Conservation (phyloP, 441 rosid species). For the Flueggea neowawraea region DNA sequence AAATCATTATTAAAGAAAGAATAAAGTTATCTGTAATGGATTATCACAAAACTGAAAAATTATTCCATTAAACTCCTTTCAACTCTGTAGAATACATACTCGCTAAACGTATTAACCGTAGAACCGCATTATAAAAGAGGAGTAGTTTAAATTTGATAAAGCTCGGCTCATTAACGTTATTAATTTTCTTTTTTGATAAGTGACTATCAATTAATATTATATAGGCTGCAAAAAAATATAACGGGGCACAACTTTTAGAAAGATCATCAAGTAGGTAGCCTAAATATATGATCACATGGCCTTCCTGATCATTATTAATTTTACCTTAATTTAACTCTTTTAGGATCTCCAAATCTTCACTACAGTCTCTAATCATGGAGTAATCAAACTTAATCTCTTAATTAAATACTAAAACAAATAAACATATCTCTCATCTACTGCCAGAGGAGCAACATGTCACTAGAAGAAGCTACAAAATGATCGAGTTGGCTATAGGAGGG, state of each 20-base stretch:
- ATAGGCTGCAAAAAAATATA: neutral
- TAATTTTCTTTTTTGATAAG: too few species aligned
- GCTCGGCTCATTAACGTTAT: too few species aligned
- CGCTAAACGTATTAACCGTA: too few species aligned
- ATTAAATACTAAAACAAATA: slow-evolving; percentile 1
- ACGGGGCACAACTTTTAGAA: neutral
- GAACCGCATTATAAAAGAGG: too few species aligned
- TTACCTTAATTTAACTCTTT: slow-evolving; percentile 7
- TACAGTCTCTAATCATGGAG: slow-evolving; percentile 10
- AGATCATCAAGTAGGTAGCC: slow-evolving; percentile 21
- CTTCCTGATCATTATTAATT: slow-evolving; percentile 13
- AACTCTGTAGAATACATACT: too few species aligned
- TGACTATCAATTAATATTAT: too few species aligned
- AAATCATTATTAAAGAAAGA: too few species aligned
- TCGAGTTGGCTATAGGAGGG: slow-evolving; percentile 17
- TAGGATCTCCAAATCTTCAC: slow-evolving; percentile 25
- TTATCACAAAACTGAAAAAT: too few species aligned
- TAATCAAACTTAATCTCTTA: slow-evolving; percentile 8
- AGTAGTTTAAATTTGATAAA: too few species aligned
- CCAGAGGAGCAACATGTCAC: slow-evolving; percentile 6
- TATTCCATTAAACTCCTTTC: too few species aligned
- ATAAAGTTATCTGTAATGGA: too few species aligned
- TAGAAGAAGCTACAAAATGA: neutral
- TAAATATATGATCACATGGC: slow-evolving; percentile 36
- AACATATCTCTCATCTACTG: neutral